These are phyloP conservation scores for Fagus crenata DNA, from an alignment of 306 rosid genomes.

Conservation along the genomic window DNA sequence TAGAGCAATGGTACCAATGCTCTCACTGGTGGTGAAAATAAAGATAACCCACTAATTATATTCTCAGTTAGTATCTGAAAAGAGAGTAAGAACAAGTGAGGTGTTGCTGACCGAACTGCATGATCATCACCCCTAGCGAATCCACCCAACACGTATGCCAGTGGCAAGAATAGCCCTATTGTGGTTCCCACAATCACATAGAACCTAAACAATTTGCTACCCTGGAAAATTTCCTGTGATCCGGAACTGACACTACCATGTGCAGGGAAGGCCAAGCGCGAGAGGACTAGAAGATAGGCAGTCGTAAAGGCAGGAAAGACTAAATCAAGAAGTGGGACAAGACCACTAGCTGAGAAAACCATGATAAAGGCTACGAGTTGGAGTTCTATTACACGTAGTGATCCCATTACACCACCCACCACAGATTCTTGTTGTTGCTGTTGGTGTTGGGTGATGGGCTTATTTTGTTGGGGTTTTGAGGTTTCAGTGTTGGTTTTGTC, in stretches of 20 bases:
- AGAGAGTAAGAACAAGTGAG: constrained; percentile 70
- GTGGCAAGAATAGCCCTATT: constrained; percentile 69
- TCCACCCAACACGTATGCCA: constrained; percentile 83
- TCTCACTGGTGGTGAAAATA: constrained; percentile 78
- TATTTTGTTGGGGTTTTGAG: background rate
- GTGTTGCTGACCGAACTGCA: constrained; percentile 80
- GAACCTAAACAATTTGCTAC: constrained; percentile 50
- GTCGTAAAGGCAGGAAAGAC: constrained; percentile 66
- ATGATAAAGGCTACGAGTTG: constrained; percentile 83
- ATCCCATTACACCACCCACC: constrained; percentile 65
- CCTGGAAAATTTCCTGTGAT: constrained; percentile 52
- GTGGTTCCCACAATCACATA: constrained; percentile 68
- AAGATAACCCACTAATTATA: constrained; percentile 60
- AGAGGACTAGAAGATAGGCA: constrained; percentile 57
- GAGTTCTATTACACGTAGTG: constrained; percentile 71
- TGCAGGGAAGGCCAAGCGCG: constrained; percentile 67
- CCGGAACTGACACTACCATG: constrained; percentile 5
- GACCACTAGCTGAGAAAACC: constrained; percentile 86
- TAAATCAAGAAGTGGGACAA: constrained; percentile 66
- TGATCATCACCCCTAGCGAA: constrained; percentile 82
- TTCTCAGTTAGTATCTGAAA: constrained; percentile 81
- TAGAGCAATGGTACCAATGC: constrained; percentile 78
- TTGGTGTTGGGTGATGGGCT: background rate
- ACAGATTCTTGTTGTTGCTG: constrained; percentile 18
- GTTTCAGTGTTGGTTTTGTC: constrained; percentile 15